phyloP scores from a whole-genome alignment of 2,329 filamentous ascomycete species.

The Xylariaceae sp. region DNA sequence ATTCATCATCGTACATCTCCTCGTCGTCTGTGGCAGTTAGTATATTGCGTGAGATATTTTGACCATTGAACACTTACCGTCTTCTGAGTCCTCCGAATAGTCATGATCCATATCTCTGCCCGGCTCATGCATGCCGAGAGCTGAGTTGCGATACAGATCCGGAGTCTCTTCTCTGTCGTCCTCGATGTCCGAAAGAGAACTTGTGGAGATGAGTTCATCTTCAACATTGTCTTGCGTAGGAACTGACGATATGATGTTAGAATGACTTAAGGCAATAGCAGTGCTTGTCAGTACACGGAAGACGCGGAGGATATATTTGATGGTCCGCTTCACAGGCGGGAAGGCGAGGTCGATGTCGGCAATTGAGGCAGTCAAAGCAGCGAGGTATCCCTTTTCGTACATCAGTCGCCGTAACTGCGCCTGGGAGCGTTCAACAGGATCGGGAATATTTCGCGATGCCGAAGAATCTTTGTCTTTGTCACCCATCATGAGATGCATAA shows the following conservation, averaged over 20 bases:
- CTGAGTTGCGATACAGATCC: constrained; percentile 93
- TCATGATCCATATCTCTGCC: constrained; percentile 64
- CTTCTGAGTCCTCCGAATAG: constrained; percentile 68
- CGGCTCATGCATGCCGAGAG: constrained; percentile 88
- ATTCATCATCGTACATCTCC: constrained; percentile 89
- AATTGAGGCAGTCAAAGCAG: constrained; percentile 82
- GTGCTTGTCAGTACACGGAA: constrained; percentile 82
- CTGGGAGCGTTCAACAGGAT: constrained; percentile 53
- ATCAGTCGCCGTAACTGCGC: constrained; percentile 87
- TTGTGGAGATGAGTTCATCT: constrained; percentile 81
- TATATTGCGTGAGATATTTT: not conserved
- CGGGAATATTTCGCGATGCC: constrained; percentile 32
- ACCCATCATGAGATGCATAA: constrained; percentile 88
- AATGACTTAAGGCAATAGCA: constrained; percentile 78
- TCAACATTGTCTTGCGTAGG: constrained; percentile 66
- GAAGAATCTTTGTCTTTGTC: constrained; percentile 61
- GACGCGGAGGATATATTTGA: constrained; percentile 93
- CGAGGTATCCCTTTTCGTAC: constrained; percentile 96
- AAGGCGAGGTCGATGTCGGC: constrained; percentile 95
- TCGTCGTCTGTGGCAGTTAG: constrained; percentile 58
- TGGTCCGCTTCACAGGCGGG: constrained; percentile 83
- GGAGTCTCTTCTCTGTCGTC: constrained; percentile 91
- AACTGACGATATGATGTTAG: constrained; percentile 64
- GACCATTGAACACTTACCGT: constrained; percentile 39
- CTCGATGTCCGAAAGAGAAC: constrained; percentile 82